A percentile compares a stretch with the other conserved stretches of the same genome.
phyloP scores from a whole-genome alignment of 2,329 filamentous ascomycete genomes.

The Alternaria dauci region DNA sequence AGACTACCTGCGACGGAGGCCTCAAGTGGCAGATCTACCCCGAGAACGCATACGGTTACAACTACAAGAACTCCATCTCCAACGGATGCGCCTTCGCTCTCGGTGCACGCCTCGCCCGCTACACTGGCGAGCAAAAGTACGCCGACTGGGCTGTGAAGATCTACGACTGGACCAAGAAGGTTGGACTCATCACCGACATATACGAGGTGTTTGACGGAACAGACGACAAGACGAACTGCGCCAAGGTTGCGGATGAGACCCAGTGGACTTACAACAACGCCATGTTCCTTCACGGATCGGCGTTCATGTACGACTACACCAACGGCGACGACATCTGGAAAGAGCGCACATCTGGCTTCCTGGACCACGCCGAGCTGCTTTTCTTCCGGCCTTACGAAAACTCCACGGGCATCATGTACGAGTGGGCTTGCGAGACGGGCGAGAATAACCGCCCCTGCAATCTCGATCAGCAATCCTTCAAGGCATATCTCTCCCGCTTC shows the following conservation, averaged over 20 bases:
- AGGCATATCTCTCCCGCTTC: slow-evolving; percentile 77
- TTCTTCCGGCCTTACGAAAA: slow-evolving; percentile 65
- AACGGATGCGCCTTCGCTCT: slow-evolving; percentile 88
- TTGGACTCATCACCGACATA: slow-evolving; percentile 60
- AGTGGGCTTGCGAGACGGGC: slow-evolving; percentile 70
- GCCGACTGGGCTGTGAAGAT: slow-evolving; percentile 70
- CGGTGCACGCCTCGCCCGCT: slow-evolving; percentile 75
- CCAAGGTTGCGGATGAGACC: slow-evolving; percentile 57
- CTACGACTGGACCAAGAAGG: slow-evolving; percentile 65
- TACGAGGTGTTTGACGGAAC: slow-evolving; percentile 66
- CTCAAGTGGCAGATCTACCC: slow-evolving; percentile 83
- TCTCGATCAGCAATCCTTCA: slow-evolving; percentile 77
- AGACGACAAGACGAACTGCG: slow-evolving; percentile 61
- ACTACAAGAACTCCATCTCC: slow-evolving; percentile 83
- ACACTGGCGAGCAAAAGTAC: slow-evolving; percentile 67
- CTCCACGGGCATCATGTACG: slow-evolving; percentile 66
- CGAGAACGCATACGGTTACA: slow-evolving; percentile 74
- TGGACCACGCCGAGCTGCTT: slow-evolving; percentile 55
- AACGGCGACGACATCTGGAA: slow-evolving; percentile 62
- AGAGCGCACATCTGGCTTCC: slow-evolving; percentile 65
- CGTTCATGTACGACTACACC: slow-evolving; percentile 64
- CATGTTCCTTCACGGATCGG: slow-evolving; percentile 63
- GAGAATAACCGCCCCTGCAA: slow-evolving; percentile 63
- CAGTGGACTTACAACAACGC: slow-evolving; percentile 68
- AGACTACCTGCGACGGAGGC: slow-evolving; percentile 71